Conservation (phyloP, 345 rosid genomes). For the Euphorbia tirucalli region DNA sequence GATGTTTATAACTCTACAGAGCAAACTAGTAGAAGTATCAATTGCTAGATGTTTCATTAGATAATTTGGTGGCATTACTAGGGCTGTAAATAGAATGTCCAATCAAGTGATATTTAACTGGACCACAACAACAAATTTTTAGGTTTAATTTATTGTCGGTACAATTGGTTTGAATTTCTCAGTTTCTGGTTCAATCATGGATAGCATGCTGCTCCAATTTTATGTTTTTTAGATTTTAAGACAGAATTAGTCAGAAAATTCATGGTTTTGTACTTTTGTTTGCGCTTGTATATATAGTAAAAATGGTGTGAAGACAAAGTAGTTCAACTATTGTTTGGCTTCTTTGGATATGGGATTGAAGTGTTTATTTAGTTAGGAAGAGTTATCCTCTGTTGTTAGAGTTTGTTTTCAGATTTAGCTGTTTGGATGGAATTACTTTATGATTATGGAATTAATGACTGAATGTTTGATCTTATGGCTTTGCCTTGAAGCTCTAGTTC, state of each 20-base stretch:
- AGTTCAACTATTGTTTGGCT: not conserved
- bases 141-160: slow-evolving; percentile 13
- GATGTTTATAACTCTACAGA: slow-evolving; percentile 25
- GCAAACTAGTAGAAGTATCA: slow-evolving; percentile 23
- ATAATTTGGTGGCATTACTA: slow-evolving; percentile 36
- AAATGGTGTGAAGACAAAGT: not conserved
- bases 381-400: no score
- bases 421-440: no score
- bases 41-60: slow-evolving; percentile 25
- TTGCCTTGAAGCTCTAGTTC: no score
- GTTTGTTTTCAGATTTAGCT: no score
- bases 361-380: not conserved
- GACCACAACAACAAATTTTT: slow-evolving; percentile 13
- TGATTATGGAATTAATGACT: no score
- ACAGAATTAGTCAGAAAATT: not conserved
- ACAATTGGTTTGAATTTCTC: slow-evolving; percentile 8
- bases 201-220: not conserved
- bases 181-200: not conserved
- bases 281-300: not conserved
- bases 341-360: not conserved
- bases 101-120: slow-evolving; percentile 26
- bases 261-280: not conserved
- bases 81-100: slow-evolving; percentile 45
- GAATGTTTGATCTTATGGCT: no score
- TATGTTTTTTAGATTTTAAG: not conserved